A percentile compares a stretch with the other conserved stretches of the same genome.
phyloP scores from a whole-genome alignment of 1,284 basidiomycete genomes.

The Waitea zeae region DNA sequence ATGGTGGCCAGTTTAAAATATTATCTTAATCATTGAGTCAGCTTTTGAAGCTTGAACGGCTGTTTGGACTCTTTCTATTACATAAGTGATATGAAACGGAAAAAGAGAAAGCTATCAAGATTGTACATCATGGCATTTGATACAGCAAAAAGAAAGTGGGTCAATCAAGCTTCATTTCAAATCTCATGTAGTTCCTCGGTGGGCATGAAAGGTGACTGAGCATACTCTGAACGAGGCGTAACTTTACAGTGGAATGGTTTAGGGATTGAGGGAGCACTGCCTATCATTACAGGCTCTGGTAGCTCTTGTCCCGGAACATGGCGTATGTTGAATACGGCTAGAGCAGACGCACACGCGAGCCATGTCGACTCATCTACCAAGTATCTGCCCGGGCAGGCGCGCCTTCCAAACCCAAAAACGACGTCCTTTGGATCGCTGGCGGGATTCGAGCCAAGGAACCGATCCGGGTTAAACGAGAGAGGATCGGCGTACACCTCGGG shows the following conservation, averaged over 20 bases:
- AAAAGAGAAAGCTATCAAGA: too few relatives aligned
- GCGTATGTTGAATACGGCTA: constrained; percentile 16
- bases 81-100: too few relatives aligned
- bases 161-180: too few relatives aligned
- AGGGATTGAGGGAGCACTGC: constrained; percentile 14
- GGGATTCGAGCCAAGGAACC: constrained; percentile 7
- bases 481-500: constrained; percentile 10
- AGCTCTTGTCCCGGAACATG: constrained; percentile 9
- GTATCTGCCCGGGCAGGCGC: constrained; percentile 1
- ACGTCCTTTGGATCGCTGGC: constrained; percentile 8
- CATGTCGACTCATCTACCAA: constrained; percentile 16
- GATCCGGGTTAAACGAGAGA: constrained; percentile 11
- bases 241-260: constrained; percentile 15
- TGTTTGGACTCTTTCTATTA: too few relatives aligned
- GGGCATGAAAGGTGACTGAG: constrained; percentile 9
- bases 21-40: too few relatives aligned
- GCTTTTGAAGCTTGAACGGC: too few relatives aligned
- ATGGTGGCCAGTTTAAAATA: too few relatives aligned
- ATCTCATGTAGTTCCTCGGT: too few relatives aligned
- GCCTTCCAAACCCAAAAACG: constrained; percentile 1
- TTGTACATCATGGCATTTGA: too few relatives aligned
- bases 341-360: constrained; percentile 13
- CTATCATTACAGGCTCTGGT: constrained; percentile 8
- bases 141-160: too few relatives aligned
- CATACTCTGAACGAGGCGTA: constrained; percentile 12